Evolutionary conservation across 2,329 filamentous ascomycete genomes (phyloP), one percentile per base, ranked within the genome.

Genomic region (Zasmidium angulare): DNA sequence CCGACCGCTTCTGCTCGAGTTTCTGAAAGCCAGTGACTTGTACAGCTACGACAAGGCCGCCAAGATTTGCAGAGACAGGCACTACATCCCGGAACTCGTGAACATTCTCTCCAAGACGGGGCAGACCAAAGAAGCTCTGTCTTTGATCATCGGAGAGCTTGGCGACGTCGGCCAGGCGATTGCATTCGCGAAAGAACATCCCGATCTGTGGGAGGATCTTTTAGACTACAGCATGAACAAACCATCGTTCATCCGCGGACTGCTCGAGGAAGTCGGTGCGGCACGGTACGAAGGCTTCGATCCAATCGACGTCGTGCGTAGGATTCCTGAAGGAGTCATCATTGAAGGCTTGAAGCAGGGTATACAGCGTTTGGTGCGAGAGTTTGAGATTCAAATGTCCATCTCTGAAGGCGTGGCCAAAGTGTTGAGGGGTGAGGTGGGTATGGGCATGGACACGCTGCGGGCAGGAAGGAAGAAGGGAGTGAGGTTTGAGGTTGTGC

Each of bases 161-260:
- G 87, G 88, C 59, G 91, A 99, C 72, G 93, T 98, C 52, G 89
- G 88, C 52, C 92, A 95, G 66, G 95, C 95, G 9, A 99, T 99
- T 66, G 84, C 89, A 1, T 99, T 99, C 70, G 93, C 92, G 55
- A 97, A 97, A 74, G 89, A 93, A 62, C 92, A 98, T 71, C 87
- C 88, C 0, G 93, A 97, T 67, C 82, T 99, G 0, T 99, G 95
- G 95, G 90, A 96, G 64, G 93, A 98, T 70, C 82, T 99, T 7
- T 84, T 99, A 4, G 87, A 93, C 67, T 98, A 98, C 75, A 93
- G 90, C 61, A 98, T 99, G 95, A 92, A 97, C 77, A 96, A 97
- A 71, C 95, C 95, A 0, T 86, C 86, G 46, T 99, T 99, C 77
- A 98, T 99, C 66, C 88, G 91, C 12, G 93, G 90, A 0, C 80